Evolutionary conservation across 2,329 filamentous ascomycete species (phyloP).

Genomic region (Stagonosporopsis vannaccii): DNA sequence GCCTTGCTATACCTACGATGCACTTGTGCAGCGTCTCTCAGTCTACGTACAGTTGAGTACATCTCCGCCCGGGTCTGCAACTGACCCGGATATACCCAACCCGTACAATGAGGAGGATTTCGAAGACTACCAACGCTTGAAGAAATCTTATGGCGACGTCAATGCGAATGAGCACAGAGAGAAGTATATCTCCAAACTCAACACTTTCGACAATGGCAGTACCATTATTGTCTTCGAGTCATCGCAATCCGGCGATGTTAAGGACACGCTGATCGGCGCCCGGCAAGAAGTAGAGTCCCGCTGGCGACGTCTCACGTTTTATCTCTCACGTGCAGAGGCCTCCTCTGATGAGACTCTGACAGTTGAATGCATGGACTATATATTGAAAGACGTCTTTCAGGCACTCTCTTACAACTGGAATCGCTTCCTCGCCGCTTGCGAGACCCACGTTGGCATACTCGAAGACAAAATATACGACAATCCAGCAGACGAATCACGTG

Average conservation of each 20-base stretch:
- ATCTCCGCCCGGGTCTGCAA: slow-evolving; percentile 47
- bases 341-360: slow-evolving; percentile 51
- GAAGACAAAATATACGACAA: slow-evolving; percentile 58
- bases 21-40: slow-evolving; percentile 58
- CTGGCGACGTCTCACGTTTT: slow-evolving; percentile 62
- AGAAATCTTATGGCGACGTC: slow-evolving; percentile 38
- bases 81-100: slow-evolving; percentile 54
- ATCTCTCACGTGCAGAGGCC: slow-evolving; percentile 48
- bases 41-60: slow-evolving; percentile 61
- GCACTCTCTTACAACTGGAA: slow-evolving; percentile 56
- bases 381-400: slow-evolving; percentile 59
- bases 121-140: slow-evolving; percentile 42
- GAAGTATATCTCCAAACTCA: slow-evolving; percentile 51
- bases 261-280: slow-evolving; percentile 60
- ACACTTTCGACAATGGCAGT: slow-evolving; percentile 57
- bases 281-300: slow-evolving; percentile 59
- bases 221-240: slow-evolving; percentile 63
- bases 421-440: slow-evolving; percentile 54
- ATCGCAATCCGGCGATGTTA: slow-evolving; percentile 55
- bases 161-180: slow-evolving; percentile 41
- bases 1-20: slow-evolving; percentile 57
- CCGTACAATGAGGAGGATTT: slow-evolving; percentile 54
- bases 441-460: slow-evolving; percentile 59
- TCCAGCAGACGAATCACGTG: slow-evolving; percentile 61
- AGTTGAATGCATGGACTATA: slow-evolving; percentile 59